Evolutionary conservation across 164 flowering plant genomes (phyloP).

Genomic region (Tetrastigma voinierianum): DNA sequence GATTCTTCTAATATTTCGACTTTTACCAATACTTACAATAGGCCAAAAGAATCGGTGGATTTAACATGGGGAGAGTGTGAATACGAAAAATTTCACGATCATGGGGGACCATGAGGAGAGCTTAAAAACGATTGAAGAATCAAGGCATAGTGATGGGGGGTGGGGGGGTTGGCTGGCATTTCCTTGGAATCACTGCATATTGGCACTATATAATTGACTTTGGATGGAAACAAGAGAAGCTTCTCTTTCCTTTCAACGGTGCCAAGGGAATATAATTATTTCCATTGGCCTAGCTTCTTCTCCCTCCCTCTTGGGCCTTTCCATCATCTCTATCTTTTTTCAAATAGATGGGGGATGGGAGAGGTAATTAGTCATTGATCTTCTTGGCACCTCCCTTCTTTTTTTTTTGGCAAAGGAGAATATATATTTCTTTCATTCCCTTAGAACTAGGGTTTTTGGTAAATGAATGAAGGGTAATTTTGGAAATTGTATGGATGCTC

Average conservation of each 20-base stretch:
- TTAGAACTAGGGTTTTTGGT: too few species aligned
- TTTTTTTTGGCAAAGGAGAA: background rate
- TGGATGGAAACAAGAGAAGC: constrained; percentile 15
- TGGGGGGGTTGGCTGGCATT: too few species aligned
- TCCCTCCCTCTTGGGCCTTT: background rate
- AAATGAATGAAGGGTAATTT: too few species aligned
- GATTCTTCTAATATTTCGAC: too few species aligned
- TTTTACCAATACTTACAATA: too few species aligned
- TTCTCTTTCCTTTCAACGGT: constrained; percentile 14
- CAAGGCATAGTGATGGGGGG: constrained; percentile 13
- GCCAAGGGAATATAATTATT: constrained; percentile 13
- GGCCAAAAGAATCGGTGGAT: background rate
- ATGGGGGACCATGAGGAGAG: constrained; percentile 17
- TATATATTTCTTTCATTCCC: too few species aligned
- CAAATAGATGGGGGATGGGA: background rate
- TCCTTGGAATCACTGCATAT: constrained; percentile 3
- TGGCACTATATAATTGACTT: constrained; percentile 7
- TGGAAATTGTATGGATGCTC: too few species aligned
- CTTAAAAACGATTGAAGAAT: constrained; percentile 4
- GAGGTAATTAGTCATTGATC: background rate
- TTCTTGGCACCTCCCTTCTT: background rate
- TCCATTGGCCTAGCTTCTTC: background rate
- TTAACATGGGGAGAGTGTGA: too few species aligned
- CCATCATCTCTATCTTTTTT: background rate
- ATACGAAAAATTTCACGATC: constrained; percentile 5